phyloP scores from a whole-genome alignment of 192 early-diverging fungal genomes.

The Rhizophlyctis rosea region DNA sequence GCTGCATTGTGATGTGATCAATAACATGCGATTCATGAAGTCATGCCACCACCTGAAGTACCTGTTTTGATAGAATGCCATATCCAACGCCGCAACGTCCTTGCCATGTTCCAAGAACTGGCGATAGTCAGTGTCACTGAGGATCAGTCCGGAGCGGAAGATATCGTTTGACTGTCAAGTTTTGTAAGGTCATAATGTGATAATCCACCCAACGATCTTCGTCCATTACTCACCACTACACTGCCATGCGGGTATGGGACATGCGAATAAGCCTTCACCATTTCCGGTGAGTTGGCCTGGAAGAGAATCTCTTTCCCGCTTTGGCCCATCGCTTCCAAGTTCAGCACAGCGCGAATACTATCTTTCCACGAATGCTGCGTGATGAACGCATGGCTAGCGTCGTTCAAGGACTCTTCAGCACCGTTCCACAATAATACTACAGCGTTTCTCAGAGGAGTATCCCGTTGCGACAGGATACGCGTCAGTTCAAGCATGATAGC shows the following conservation, averaged over 20 bases:
- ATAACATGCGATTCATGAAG: neutral
- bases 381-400: conserved; percentile 73
- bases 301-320: conserved; percentile 68
- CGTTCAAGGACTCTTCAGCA: conserved; percentile 73
- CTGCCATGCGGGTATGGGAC: conserved; percentile 68
- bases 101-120: conserved; percentile 71
- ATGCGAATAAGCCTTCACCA: conserved; percentile 64
- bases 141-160: conserved; percentile 53
- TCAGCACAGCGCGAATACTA: conserved; percentile 62
- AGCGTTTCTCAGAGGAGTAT: conserved; percentile 29
- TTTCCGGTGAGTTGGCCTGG: conserved; percentile 65
- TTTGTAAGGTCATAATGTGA: neutral
- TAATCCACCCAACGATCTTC: neutral
- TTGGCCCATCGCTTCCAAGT: conserved; percentile 72
- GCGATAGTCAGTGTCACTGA: conserved; percentile 74
- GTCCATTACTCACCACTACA: conserved; percentile 39
- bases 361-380: conserved; percentile 43
- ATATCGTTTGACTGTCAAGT: conserved; percentile 36
- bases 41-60: conserved; percentile 28
- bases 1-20: conserved; percentile 1
- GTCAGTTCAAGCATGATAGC: conserved; percentile 68
- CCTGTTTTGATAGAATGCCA: conserved; percentile 71
- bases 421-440: conserved; percentile 64
- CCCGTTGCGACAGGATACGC: conserved; percentile 28
- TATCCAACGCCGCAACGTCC: conserved; percentile 53